Evolutionary conservation across 1,284 basidiomycete species (phyloP), one percentile per base, ranked within the genome.

Genomic region (Trametes versicolor): DNA sequence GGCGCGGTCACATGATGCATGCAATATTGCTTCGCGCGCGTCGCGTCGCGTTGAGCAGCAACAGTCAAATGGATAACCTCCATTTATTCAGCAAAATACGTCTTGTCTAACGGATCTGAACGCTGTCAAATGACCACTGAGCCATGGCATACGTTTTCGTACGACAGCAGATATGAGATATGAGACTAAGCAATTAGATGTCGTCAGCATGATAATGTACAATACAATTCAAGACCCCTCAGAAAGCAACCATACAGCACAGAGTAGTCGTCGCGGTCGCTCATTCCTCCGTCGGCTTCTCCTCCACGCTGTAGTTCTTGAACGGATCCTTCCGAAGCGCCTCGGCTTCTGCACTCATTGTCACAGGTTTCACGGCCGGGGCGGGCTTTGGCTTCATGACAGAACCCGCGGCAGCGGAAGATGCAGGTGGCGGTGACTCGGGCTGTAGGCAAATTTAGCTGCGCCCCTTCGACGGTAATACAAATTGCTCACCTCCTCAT

Each of bases 321-420:
- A 93, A 78, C 2, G 92, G 92, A 74, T 93, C 89, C 72, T 86
- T 91, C 64, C 90, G 81, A 64, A 93, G 75, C 2, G 90, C 91
- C 73, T 93, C 91, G 17, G 89, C 89, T 75, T 93, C 90, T 0
- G 82, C 75, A 34, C 75, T 72, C 48, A 80, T 77, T 9, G 79
- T 80, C 55, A 77, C 82, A 27, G 78, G 74, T 60, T 81, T 68
- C 15, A 64, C 68, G 0, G 65, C 39, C 19, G 63, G 65, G 9
- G 63, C 50, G 1, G 71, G 81, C 75, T 83, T 86, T 37, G 81
- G 79, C 72, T 87, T 91, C 85, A 91, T 90, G n/a, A 88, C 81
- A 19, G 87, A 82, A 45, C 83, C 83, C 23, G 82, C 79, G 45
- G 65, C 64, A 15, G 75, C 58, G 15, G 69, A 58, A 4, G 73